Conservation (phyloP, 108 stramenopile genomes). For the Cyclotella sp. region DNA sequence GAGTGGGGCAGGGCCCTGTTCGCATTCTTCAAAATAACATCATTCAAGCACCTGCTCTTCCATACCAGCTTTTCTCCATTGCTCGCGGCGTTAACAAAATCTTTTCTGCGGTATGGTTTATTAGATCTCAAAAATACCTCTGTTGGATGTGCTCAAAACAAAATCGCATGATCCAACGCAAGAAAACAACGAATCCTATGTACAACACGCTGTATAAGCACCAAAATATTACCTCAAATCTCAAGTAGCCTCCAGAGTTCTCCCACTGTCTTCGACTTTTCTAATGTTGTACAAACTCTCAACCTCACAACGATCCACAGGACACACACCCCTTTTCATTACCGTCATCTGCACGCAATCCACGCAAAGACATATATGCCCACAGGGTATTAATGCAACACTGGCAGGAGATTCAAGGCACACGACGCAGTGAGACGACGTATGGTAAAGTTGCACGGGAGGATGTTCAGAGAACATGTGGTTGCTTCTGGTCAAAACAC, state of each 20-base stretch:
- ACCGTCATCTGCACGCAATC: slow-evolving; percentile 19
- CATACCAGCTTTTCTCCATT: too few species aligned
- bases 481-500: not conserved
- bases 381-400: slow-evolving; percentile 46
- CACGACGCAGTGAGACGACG: slow-evolving; percentile 37
- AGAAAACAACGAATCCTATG: too few species aligned
- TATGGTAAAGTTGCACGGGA: slow-evolving; percentile 29
- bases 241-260: not conserved
- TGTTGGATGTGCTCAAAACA: too few species aligned
- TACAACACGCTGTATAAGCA: too few species aligned
- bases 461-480: slow-evolving; percentile 28
- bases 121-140: too few species aligned
- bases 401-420: slow-evolving; percentile 34
- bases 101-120: too few species aligned
- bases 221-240: not conserved
- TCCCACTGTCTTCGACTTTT: slow-evolving; percentile 6
- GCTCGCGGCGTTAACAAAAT: too few species aligned
- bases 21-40: too few species aligned
- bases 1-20: too few species aligned
- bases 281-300: slow-evolving; percentile 35
- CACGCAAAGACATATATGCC: slow-evolving; percentile 43
- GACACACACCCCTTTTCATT: slow-evolving; percentile 27
- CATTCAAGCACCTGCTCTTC: too few species aligned
- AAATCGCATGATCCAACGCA: too few species aligned
- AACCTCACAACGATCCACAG: slow-evolving; percentile 48